A percentile compares a stretch with the other conserved stretches of the same genome.
Evolutionary conservation across 2,329 filamentous ascomycete species (phyloP).

Genomic region (Dendryphion nanum): DNA sequence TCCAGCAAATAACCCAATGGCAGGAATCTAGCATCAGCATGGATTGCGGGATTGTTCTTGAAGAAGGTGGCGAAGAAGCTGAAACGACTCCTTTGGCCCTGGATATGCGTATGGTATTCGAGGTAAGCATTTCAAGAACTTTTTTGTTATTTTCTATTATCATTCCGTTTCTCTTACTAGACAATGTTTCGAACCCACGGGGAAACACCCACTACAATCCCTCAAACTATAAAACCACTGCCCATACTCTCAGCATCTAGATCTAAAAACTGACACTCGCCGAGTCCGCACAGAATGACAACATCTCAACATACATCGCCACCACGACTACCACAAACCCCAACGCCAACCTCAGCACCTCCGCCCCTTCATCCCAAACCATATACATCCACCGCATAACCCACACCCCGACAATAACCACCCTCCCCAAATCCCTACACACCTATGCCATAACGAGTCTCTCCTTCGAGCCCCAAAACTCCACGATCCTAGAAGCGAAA

Average conservation of each 20-base stretch:
- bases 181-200: neutral
- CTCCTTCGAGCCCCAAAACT: conserved; percentile 28
- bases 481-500: conserved; percentile 60
- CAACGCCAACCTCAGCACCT: too few relatives aligned
- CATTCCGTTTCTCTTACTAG: conserved; percentile 4
- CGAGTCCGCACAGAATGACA: conserved; percentile 4
- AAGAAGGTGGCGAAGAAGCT: conserved; percentile 36
- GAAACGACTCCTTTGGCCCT: conserved; percentile 23
- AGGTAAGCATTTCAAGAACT: too few relatives aligned
- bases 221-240: neutral
- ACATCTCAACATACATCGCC: conserved; percentile 28
- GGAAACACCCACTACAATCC: too few relatives aligned
- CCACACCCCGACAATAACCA: conserved; percentile 42
- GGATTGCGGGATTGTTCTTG: conserved; percentile 60
- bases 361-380: too few relatives aligned
- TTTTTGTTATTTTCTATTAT: too few relatives aligned
- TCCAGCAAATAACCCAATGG: conserved; percentile 44
- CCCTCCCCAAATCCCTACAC: conserved; percentile 28
- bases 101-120: conserved; percentile 60
- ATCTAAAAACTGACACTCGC: conserved; percentile 7
- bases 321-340: conserved; percentile 3
- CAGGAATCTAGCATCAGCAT: conserved; percentile 59
- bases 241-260: neutral
- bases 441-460: conserved; percentile 56
- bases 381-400: conserved; percentile 33